Conservation (phyloP, 1,284 basidiomycete species). For the Schizophyllum commune region DNA sequence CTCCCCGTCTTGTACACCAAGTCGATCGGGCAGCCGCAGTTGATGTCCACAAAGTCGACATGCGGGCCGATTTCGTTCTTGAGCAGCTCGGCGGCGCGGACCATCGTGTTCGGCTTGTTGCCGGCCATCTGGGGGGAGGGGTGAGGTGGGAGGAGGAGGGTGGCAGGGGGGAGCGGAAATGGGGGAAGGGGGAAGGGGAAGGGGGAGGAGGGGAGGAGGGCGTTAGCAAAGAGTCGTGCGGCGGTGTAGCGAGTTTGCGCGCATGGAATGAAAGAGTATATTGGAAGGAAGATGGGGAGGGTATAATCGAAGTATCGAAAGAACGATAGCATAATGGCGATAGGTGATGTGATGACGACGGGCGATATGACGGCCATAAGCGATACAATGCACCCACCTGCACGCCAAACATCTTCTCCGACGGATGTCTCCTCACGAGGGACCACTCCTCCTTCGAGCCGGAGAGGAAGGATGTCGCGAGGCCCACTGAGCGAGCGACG, state of each 20-base stretch:
- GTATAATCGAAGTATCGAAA: too few relatives aligned
- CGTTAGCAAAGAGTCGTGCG: too few relatives aligned
- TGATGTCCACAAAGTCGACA: conserved; percentile 90
- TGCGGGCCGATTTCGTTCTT: conserved; percentile 56
- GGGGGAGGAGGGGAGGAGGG: too few relatives aligned
- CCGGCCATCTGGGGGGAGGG: conserved; percentile 54
- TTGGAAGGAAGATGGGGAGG: too few relatives aligned
- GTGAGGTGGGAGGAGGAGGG: too few relatives aligned
- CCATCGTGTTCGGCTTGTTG: conserved; percentile 67
- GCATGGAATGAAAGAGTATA: too few relatives aligned
- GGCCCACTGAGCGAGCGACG: conserved; percentile 51
- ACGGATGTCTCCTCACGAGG: conserved; percentile 79
- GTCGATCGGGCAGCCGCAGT: conserved; percentile 97
- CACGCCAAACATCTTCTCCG: conserved; percentile 86
- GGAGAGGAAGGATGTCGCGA: conserved; percentile 73
- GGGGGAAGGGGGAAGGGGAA: too few relatives aligned
- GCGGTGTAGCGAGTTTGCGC: too few relatives aligned
- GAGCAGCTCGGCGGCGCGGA: conserved; percentile 82
- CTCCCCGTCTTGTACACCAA: conserved; percentile 90
- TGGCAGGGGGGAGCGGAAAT: too few relatives aligned
- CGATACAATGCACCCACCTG: conserved; percentile 41
- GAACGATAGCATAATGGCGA: too few relatives aligned
- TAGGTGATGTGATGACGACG: too few relatives aligned
- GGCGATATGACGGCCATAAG: too few relatives aligned
- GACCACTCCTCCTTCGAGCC: conserved; percentile 92